A percentile compares a stretch with the other conserved stretches of the same genome.
Conservation (phyloP, 108 stramenopile species). For the Nannochloropsis oceanica region DNA sequence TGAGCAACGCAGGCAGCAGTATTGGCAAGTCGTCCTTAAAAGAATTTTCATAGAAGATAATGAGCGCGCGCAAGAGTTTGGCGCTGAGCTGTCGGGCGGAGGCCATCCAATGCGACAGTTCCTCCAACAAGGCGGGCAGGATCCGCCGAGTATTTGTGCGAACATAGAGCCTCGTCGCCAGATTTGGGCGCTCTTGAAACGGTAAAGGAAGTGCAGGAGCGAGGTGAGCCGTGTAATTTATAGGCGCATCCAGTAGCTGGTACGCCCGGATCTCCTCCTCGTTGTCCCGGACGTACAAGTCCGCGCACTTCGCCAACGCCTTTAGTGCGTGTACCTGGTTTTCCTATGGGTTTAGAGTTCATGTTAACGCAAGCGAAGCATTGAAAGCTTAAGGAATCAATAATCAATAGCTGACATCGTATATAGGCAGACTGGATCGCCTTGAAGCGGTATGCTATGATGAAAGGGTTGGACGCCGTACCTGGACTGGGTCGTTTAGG, state of each 20-base stretch:
- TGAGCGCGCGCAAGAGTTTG: neutral
- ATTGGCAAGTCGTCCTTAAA: neutral
- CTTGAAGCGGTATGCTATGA: neutral
- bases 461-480: neutral
- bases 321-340: conserved; percentile 12
- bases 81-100: neutral
- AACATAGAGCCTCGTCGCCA: conserved; percentile 55
- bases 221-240: conserved; percentile 47
- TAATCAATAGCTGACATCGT: neutral
- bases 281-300: conserved; percentile 51
- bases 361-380: neutral
- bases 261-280: conserved; percentile 52
- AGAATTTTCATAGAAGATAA: neutral
- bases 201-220: conserved; percentile 41
- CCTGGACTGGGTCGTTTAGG: conserved; percentile 36
- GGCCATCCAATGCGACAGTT: conserved; percentile 40
- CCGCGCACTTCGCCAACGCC: conserved; percentile 44
- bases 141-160: conserved; percentile 49
- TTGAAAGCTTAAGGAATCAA: neutral
- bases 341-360: neutral
- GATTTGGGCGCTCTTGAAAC: conserved; percentile 45
- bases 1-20: neutral
- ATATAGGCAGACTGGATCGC: neutral
- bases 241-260: conserved; percentile 56
- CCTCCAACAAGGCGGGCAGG: conserved; percentile 47